Evolutionary conservation across 116 monocot genomes (phyloP).

Genomic region (Dioscorea cayenensis): DNA sequence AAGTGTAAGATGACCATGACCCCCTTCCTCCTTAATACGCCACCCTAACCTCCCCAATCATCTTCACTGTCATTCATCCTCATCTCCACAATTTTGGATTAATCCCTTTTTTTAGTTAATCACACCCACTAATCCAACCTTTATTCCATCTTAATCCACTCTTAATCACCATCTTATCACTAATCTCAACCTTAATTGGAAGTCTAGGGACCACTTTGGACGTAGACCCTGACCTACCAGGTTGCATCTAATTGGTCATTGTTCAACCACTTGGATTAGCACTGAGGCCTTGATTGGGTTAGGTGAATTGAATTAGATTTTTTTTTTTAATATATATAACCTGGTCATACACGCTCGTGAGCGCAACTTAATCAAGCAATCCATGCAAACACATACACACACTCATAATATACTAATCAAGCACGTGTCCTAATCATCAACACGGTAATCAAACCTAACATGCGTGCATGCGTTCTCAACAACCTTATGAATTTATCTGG

Average conservation of each 20-base stretch:
- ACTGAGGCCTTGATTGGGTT: background rate
- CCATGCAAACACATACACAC: background rate
- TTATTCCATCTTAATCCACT: background rate
- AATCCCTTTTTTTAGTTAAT: background rate
- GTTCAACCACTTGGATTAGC: background rate
- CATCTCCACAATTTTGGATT: background rate
- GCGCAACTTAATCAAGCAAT: background rate
- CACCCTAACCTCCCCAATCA: too few relatives aligned
- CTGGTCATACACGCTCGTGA: background rate
- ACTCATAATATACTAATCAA: background rate
- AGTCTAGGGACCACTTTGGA: background rate
- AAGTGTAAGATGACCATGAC: too few relatives aligned
- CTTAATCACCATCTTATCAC: background rate
- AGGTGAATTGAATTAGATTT: background rate
- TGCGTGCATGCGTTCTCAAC: background rate
- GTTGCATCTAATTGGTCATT: background rate
- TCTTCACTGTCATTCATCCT: too few relatives aligned
- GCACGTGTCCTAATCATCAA: background rate
- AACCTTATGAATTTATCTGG: too few relatives aligned
- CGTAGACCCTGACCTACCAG: background rate
- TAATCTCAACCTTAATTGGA: background rate
- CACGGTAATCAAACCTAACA: slow-evolving; percentile 1
- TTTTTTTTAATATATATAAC: background rate
- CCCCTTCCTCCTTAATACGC: too few relatives aligned
- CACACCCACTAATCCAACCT: slow-evolving; percentile 4